Conservation (phyloP, 1,284 basidiomycete genomes). For the Gomphus bonarii region DNA sequence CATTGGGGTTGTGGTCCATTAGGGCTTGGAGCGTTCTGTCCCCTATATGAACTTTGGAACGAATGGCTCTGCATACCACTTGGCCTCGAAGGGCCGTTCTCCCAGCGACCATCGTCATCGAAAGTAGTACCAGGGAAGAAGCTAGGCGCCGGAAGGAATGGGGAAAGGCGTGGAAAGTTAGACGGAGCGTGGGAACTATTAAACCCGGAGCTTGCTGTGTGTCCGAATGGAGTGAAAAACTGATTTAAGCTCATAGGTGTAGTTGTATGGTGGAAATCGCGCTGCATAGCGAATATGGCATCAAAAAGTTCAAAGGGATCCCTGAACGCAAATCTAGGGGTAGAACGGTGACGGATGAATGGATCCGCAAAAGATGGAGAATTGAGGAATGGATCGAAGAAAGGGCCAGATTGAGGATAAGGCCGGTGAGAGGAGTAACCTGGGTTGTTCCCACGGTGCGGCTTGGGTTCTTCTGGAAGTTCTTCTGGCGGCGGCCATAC, state of each 20-base stretch:
- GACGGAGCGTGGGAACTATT: background rate
- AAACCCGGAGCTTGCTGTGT: background rate
- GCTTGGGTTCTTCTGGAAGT: slow-evolving; percentile 16
- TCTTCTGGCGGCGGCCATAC: slow-evolving; percentile 57
- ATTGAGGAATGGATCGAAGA: slow-evolving; percentile 10
- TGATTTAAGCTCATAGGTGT: background rate
- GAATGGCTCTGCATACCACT: slow-evolving; percentile 9
- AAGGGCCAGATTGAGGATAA: slow-evolving; percentile 18
- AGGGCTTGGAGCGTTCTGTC: slow-evolving; percentile 9
- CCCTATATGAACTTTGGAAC: background rate
- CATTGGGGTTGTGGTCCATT: slow-evolving; percentile 25
- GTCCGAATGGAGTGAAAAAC: background rate
- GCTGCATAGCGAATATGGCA: slow-evolving; percentile 41
- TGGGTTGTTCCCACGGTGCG: slow-evolving; percentile 18
- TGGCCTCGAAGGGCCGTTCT: background rate
- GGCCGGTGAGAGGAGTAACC: slow-evolving; percentile 12
- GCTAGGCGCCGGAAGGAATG: slow-evolving; percentile 17
- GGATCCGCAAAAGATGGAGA: background rate
- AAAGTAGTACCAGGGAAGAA: background rate
- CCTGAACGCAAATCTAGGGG: slow-evolving; percentile 32
- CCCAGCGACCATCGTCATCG: background rate
- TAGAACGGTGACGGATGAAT: slow-evolving; percentile 15
- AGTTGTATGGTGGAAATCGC: background rate
- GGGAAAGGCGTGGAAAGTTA: background rate
- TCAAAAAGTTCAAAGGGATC: slow-evolving; percentile 68